Evolutionary conservation across 2,329 filamentous ascomycete species (phyloP).

Genomic region (Epichloe baconii): DNA sequence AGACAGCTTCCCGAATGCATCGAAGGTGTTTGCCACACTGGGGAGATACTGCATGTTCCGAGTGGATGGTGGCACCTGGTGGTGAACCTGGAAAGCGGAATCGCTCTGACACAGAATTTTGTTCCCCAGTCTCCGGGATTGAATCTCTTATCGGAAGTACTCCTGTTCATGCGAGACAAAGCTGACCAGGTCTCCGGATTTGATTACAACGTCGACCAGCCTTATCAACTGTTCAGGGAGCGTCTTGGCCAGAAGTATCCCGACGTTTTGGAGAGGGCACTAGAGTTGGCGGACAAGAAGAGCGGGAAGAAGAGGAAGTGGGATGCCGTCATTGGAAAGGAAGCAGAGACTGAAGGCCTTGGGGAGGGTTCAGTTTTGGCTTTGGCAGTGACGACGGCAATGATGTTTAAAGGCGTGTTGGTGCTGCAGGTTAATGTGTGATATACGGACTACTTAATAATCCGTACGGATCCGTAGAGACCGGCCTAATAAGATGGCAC

Average conservation of each 20-base stretch:
- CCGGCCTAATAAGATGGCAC: too few species aligned
- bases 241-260: constrained; percentile 52
- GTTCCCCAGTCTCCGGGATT: constrained; percentile 50
- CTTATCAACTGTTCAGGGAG: constrained; percentile 62
- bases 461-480: too few species aligned
- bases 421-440: too few species aligned
- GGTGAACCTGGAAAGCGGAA: constrained; percentile 70
- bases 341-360: constrained; percentile 20
- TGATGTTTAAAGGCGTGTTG: constrained; percentile 22
- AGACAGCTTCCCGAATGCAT: constrained; percentile 61
- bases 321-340: constrained; percentile 54
- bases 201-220: constrained; percentile 53
- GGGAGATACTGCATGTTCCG: constrained; percentile 85
- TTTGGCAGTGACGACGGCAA: constrained; percentile 34
- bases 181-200: constrained; percentile 83
- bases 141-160: constrained; percentile 55
- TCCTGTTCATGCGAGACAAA: constrained; percentile 72
- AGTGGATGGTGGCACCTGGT: constrained; percentile 97
- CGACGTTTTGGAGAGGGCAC: constrained; percentile 50
- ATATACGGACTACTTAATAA: too few species aligned
- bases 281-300: constrained; percentile 52
- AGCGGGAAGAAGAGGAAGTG: constrained; percentile 67
- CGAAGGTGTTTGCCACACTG: constrained; percentile 72
- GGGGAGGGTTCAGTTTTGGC: constrained; percentile 38
- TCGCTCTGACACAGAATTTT: constrained; percentile 93